phyloP scores from a whole-genome alignment of 2,329 filamentous ascomycete genomes.

The Aspergillus quadrilineatus region DNA sequence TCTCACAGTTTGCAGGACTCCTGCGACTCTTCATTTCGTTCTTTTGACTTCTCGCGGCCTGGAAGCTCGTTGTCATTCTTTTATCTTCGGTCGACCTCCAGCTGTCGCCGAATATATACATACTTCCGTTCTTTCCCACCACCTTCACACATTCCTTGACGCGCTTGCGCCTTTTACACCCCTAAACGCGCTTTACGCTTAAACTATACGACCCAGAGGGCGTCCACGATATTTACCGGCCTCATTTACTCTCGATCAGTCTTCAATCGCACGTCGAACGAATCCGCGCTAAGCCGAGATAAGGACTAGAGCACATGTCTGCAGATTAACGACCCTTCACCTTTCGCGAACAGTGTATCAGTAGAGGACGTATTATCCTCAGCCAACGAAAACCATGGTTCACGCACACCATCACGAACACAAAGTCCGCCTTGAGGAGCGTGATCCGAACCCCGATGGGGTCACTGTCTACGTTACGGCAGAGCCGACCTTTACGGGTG shows the following conservation, averaged over 20 bases:
- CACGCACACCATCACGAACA: slow-evolving; percentile 36
- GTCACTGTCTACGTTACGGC: slow-evolving; percentile 54
- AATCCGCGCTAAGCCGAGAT: neutral
- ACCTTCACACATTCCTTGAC: slow-evolving; percentile 22
- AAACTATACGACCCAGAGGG: neutral
- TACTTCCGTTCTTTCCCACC: slow-evolving; percentile 22
- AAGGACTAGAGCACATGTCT: slow-evolving; percentile 3
- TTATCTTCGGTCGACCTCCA: slow-evolving; percentile 28
- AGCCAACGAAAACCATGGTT: slow-evolving; percentile 23
- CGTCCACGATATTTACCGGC: neutral
- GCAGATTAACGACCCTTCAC: neutral
- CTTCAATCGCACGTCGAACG: neutral
- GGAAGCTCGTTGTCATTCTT: slow-evolving; percentile 40
- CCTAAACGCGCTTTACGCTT: slow-evolving; percentile 13
- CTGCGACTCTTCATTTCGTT: slow-evolving; percentile 13
- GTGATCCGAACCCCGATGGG: slow-evolving; percentile 16
- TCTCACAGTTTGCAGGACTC: slow-evolving; percentile 4
- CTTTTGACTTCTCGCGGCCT: slow-evolving; percentile 24
- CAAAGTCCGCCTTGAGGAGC: slow-evolving; percentile 23
- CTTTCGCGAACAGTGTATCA: neutral
- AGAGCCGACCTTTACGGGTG: slow-evolving; percentile 52
- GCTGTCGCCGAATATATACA: slow-evolving; percentile 15
- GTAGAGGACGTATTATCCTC: neutral
- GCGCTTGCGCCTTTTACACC: slow-evolving; percentile 20
- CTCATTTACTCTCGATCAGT: neutral